Evolutionary conservation across 2,329 filamentous ascomycete genomes (phyloP), one percentile per base, ranked within the genome.

Genomic region (Penicillium hordei): DNA sequence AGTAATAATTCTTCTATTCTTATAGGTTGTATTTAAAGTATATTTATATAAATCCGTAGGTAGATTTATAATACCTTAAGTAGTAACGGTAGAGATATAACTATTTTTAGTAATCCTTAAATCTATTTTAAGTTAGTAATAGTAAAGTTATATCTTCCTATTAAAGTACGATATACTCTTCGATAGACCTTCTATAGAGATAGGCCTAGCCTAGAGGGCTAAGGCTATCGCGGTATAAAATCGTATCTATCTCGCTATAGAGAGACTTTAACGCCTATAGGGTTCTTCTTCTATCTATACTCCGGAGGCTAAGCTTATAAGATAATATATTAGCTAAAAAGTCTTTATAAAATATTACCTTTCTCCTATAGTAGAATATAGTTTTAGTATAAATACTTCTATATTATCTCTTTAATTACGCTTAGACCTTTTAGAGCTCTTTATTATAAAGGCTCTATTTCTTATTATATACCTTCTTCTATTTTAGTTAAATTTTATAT

Each of bases 321-420:
- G 52, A 53, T 9, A 64, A 38, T 42, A 48, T 39, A 3, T 43
- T 29, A 31, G 58, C 55, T 13, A 65, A 55, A 17, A 62, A 36
- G 31, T 64, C 55, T 39, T 53, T 44, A n/a, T 65, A n/a, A 9
- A 55, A 58, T 39, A 65, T 65, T 9, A 52, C 50, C 23, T 51
- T 51, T 54, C 50, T 36, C 27, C 23, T 39, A 25, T 57, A 63
- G 34, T 57, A 9, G 40, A 64, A 64, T 15, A 63, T 42, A 7
- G 48, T 57, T 31, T 63, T 13, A 25, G 31, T 48, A 7, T 48
- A 36, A 25, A 48, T 48, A 36, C 52, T 60, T 56, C n/a, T 6
- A 43, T 39, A 31, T 58, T 48, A 13, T 29, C 46, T 48, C 44
- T 27, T n/a, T 23, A 4, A 46, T 46, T 4, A 39, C 1, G 13